phyloP scores from a whole-genome alignment of 2,329 filamentous ascomycete genomes.

The Hypoxylon rubiginosum region DNA sequence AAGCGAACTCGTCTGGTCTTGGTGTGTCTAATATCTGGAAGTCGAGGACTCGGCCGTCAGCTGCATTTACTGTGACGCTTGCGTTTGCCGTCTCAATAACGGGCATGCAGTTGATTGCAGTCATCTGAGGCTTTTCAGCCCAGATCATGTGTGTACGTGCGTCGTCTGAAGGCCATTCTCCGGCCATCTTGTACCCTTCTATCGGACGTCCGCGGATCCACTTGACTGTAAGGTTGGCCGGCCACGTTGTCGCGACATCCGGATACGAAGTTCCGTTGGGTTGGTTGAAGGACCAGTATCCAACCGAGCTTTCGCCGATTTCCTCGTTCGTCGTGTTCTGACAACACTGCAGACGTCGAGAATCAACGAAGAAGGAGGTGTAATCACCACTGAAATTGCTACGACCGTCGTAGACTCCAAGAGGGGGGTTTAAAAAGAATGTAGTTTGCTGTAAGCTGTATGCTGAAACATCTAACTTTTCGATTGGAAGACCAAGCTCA shows the following conservation, averaged over 20 bases:
- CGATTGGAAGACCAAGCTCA: constrained; percentile 20
- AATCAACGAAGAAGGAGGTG: constrained; percentile 31
- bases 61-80: constrained; percentile 25
- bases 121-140: constrained; percentile 31
- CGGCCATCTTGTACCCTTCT: constrained; percentile 20
- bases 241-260: constrained; percentile 14
- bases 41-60: constrained; percentile 18
- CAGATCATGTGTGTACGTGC: constrained; percentile 20
- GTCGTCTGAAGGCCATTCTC: constrained; percentile 2
- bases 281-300: constrained; percentile 37
- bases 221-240: constrained; percentile 39
- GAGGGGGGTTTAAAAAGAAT: background rate
- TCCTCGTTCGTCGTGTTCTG: constrained; percentile 27
- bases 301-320: constrained; percentile 25
- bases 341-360: constrained; percentile 33
- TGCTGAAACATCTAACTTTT: background rate
- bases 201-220: constrained; percentile 34
- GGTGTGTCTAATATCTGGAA: constrained; percentile 18
- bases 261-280: constrained; percentile 13
- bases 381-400: constrained; percentile 12
- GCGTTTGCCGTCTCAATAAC: constrained; percentile 33
- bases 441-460: background rate
- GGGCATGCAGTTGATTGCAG: constrained; percentile 36
- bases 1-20: constrained; percentile 15
- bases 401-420: background rate